Conservation (phyloP, 2,329 filamentous ascomycete species). For the Cladophialophora psammophila region DNA sequence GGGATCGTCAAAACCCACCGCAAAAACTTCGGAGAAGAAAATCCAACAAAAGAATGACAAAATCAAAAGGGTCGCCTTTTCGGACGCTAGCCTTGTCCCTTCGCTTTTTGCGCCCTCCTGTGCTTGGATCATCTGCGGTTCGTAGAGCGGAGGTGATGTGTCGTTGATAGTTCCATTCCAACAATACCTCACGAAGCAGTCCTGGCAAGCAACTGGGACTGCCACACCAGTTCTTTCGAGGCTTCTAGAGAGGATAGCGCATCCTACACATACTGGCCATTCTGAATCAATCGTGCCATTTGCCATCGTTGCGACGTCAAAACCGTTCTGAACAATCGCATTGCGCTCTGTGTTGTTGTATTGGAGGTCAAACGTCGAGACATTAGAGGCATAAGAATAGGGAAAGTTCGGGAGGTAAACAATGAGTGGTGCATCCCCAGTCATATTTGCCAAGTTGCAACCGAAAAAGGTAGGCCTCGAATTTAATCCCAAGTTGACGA, state of each 20-base stretch:
- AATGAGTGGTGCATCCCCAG: conserved; percentile 73
- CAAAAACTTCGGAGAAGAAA: too few species aligned
- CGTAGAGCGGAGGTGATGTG: conserved; percentile 65
- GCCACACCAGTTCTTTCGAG: conserved; percentile 73
- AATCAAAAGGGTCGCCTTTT: too few species aligned
- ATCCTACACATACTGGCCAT: conserved; percentile 87
- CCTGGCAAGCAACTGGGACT: conserved; percentile 73
- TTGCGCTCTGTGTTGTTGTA: conserved; percentile 65
- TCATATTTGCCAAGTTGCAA: conserved; percentile 71
- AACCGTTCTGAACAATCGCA: conserved; percentile 84
- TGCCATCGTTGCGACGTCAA: conserved; percentile 81
- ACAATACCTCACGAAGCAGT: conserved; percentile 85
- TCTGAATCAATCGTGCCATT: conserved; percentile 76
- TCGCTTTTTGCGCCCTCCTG: conserved; percentile 15
- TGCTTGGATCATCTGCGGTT: conserved; percentile 45
- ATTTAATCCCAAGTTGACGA: conserved; percentile 79
- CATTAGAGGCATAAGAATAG: conserved; percentile 78
- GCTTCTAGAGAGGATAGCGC: conserved; percentile 80
- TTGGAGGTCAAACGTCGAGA: conserved; percentile 55
- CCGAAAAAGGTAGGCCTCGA: conserved; percentile 80
- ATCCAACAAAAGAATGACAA: too few species aligned
- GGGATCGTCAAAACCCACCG: too few species aligned
- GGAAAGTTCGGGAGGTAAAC: conserved; percentile 90
- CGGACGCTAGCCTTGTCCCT: conserved; percentile 8
- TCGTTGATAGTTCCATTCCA: conserved; percentile 81